phyloP scores from a whole-genome alignment of 352 stramenopile species.

The Phytopythium vexans region DNA sequence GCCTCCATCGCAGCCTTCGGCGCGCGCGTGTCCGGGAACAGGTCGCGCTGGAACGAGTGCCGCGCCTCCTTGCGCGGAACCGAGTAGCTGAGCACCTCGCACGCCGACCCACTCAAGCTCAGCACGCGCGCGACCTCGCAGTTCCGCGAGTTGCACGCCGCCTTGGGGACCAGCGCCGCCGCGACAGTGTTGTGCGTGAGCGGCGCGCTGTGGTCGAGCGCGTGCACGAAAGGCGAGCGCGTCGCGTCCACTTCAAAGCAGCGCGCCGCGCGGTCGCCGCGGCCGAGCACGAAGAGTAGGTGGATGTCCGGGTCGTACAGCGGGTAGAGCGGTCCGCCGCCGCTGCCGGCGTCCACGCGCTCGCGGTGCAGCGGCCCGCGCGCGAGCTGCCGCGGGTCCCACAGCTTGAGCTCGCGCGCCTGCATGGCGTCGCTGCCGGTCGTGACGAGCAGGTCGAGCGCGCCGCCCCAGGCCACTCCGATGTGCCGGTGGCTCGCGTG shows the following conservation, averaged over 20 bases:
- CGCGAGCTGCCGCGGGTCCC: conserved; percentile 54
- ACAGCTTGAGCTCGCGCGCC: conserved; percentile 76
- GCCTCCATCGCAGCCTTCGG: conserved; percentile 32
- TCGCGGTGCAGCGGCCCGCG: conserved; percentile 49
- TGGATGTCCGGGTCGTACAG: conserved; percentile 66
- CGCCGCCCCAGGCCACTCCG: conserved; percentile 59
- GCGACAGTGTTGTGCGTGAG: conserved; percentile 59
- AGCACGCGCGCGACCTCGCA: conserved; percentile 72
- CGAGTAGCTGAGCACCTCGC: conserved; percentile 61
- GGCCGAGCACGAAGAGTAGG: conserved; percentile 66
- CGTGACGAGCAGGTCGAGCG: conserved; percentile 50
- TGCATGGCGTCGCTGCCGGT: conserved; percentile 61
- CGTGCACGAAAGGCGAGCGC: conserved; percentile 31
- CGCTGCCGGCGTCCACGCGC: conserved; percentile 46
- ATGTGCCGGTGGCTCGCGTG: conserved; percentile 34
- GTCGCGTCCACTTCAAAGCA: conserved; percentile 56
- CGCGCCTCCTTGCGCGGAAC: conserved; percentile 61
- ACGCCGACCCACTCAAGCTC: conserved; percentile 43
- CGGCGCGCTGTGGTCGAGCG: conserved; percentile 43
- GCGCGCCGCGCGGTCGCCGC: conserved; percentile 62
- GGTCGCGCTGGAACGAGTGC: conserved; percentile 68
- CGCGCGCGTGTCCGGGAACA: conserved; percentile 63
- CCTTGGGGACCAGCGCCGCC: conserved; percentile 49
- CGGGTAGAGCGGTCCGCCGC: conserved; percentile 63
- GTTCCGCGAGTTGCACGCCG: conserved; percentile 33